These are phyloP conservation scores for Choricystis sp. DNA, from an alignment of 139 green algal genomes.

Conservation along the genomic window DNA sequence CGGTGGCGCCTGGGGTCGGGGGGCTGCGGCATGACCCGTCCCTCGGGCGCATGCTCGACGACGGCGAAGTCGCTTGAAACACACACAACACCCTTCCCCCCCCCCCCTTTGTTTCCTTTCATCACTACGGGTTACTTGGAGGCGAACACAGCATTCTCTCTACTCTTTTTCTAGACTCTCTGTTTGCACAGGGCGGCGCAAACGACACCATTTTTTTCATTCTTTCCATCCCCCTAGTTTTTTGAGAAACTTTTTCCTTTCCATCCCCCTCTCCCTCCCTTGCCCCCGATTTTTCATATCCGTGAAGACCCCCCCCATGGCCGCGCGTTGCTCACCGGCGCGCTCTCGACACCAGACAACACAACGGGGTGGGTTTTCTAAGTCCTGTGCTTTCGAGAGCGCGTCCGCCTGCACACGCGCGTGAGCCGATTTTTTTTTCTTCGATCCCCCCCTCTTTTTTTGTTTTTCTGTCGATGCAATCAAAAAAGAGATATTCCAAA, in stretches of 20 bases:
- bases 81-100: not conserved
- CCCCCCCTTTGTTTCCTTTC: not conserved
- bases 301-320: not conserved
- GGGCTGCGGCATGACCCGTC: slow-evolving; percentile 8
- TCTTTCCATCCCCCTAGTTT: not conserved
- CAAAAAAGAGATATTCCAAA: no score
- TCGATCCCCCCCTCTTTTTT: not conserved
- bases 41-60: slow-evolving; percentile 14
- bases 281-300: not conserved
- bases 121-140: not conserved
- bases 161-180: not conserved
- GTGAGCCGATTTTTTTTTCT: not conserved
- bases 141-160: not conserved
- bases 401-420: not conserved
- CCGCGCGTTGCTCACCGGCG: not conserved
- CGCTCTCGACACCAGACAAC: not conserved
- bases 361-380: not conserved
- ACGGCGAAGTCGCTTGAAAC: slow-evolving; percentile 12
- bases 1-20: not conserved
- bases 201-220: not conserved
- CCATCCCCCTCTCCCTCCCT: not conserved
- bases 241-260: slow-evolving; percentile 2
- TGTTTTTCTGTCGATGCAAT: slow-evolving; percentile 5
- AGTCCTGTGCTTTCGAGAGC: not conserved
- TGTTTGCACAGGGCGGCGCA: not conserved